Percentiles rank a stretch among this genome's conserved stretches.
These are phyloP conservation scores for Mucor lusitanicus DNA, from an alignment of 371 early-diverging fungal species.

Conservation along the genomic window DNA sequence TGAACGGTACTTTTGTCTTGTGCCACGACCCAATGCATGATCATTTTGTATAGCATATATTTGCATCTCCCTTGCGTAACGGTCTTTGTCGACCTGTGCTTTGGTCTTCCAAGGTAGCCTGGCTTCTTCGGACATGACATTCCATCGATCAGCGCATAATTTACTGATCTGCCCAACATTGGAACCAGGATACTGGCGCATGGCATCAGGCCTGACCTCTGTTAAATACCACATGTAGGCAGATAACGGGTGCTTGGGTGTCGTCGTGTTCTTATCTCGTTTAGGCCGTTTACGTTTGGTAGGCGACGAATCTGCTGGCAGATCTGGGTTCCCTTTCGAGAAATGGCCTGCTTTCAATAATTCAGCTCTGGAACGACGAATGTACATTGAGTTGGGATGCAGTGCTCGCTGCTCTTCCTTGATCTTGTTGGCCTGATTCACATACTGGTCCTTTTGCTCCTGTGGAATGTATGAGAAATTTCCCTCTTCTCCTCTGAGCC, in stretches of 20 bases:
- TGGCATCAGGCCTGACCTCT: conserved; percentile 64
- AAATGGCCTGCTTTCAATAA: conserved; percentile 58
- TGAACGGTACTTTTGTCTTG: conserved; percentile 46
- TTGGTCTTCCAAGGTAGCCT: conserved; percentile 64
- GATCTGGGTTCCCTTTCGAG: conserved; percentile 18
- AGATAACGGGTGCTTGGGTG: conserved; percentile 81
- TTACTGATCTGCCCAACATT: conserved; percentile 74
- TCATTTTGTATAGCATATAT: conserved; percentile 56
- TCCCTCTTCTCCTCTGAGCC: too few species aligned
- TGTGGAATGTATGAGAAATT: not conserved
- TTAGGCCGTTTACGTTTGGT: conserved; percentile 20
- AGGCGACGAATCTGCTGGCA: not conserved
- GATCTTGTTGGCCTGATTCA: conserved; percentile 41
- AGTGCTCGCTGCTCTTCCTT: conserved; percentile 43
- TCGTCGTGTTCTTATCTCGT: conserved; percentile 59
- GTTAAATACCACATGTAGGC: conserved; percentile 76
- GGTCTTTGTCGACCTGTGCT: conserved; percentile 70
- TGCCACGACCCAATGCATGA: conserved; percentile 48
- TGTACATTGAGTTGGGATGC: conserved; percentile 68
- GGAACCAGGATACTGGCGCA: conserved; percentile 64
- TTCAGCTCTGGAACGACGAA: conserved; percentile 69
- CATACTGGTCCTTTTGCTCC: conserved; percentile 41
- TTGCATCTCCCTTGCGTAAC: conserved; percentile 77
- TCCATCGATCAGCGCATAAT: conserved; percentile 72
- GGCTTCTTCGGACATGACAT: conserved; percentile 58